Conservation (phyloP, 257 asterid genomes). For the Euphrasia confusa region DNA sequence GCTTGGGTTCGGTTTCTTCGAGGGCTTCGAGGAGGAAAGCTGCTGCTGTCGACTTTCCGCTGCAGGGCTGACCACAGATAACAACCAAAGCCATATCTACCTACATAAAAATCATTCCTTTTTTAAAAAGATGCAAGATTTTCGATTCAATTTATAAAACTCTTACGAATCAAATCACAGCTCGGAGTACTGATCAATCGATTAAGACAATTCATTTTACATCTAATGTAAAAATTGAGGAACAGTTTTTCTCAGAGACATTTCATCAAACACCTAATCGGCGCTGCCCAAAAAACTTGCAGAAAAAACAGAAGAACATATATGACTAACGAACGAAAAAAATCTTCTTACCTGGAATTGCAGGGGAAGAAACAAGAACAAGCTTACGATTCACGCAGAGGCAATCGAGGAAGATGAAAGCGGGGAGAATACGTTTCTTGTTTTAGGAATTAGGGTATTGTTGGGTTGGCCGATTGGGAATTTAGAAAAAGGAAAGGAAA, state of each 20-base stretch:
- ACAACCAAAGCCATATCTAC: constrained; percentile 87
- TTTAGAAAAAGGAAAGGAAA: background rate
- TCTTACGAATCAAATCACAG: background rate
- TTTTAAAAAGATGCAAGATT: background rate
- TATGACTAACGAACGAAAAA: background rate
- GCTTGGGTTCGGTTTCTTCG: constrained; percentile 58
- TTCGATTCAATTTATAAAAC: background rate
- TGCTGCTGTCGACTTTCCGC: constrained; percentile 88
- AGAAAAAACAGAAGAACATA: background rate
- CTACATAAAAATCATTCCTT: background rate
- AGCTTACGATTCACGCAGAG: constrained; percentile 24
- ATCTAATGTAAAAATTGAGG: too few relatives aligned
- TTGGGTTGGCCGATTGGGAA: background rate
- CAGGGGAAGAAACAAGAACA: background rate
- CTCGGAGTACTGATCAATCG: background rate
- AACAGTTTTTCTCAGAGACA: background rate
- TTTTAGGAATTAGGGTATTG: background rate
- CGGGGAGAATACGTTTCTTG: background rate
- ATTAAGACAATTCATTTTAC: too few relatives aligned
- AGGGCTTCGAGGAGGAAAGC: constrained; percentile 73
- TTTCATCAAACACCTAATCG: constrained; percentile 17
- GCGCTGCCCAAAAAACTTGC: background rate
- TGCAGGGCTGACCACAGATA: constrained; percentile 95
- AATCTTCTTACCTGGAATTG: constrained; percentile 22
- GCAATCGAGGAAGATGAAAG: background rate